Percentiles rank a stretch among this genome's conserved stretches.
These are phyloP conservation scores for Eimeria zaria DNA, from an alignment of 169 alveolate genomes.

Conservation along the genomic window DNA sequence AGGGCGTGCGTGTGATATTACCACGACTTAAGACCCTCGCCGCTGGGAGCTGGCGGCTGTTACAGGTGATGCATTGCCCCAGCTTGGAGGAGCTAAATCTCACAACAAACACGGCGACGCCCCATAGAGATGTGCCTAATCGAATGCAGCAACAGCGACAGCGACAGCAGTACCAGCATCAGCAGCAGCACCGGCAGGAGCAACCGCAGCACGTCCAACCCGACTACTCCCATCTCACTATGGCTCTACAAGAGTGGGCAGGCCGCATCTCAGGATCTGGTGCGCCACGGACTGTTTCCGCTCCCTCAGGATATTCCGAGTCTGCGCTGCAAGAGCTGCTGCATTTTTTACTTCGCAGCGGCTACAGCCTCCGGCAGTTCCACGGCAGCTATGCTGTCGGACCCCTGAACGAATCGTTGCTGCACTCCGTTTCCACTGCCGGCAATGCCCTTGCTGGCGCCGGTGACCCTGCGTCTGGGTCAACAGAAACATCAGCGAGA, in stretches of 20 bases:
- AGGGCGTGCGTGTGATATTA: slow-evolving; percentile 15
- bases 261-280: slow-evolving; percentile 26
- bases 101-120: slow-evolving; percentile 36
- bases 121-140: background rate
- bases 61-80: slow-evolving; percentile 59
- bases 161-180: slow-evolving; percentile 38
- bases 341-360: slow-evolving; percentile 55
- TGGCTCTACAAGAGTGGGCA: slow-evolving; percentile 56
- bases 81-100: slow-evolving; percentile 66
- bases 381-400: slow-evolving; percentile 60
- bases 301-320: slow-evolving; percentile 10
- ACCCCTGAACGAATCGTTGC: slow-evolving; percentile 43
- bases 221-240: slow-evolving; percentile 17
- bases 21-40: slow-evolving; percentile 48
- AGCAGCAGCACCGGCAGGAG: slow-evolving; percentile 15
- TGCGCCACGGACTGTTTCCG: background rate
- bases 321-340: slow-evolving; percentile 66
- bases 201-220: slow-evolving; percentile 5
- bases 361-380: slow-evolving; percentile 45
- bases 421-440: slow-evolving; percentile 33
- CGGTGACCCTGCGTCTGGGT: slow-evolving; percentile 8
- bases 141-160: slow-evolving; percentile 45
- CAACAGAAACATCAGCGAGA: background rate
- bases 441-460: slow-evolving; percentile 17
- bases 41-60: slow-evolving; percentile 76